A percentile compares a stretch with the other conserved stretches of the same genome.
Conservation (phyloP, 805 yeast species). For the Sugiyamaella chiloensis region DNA sequence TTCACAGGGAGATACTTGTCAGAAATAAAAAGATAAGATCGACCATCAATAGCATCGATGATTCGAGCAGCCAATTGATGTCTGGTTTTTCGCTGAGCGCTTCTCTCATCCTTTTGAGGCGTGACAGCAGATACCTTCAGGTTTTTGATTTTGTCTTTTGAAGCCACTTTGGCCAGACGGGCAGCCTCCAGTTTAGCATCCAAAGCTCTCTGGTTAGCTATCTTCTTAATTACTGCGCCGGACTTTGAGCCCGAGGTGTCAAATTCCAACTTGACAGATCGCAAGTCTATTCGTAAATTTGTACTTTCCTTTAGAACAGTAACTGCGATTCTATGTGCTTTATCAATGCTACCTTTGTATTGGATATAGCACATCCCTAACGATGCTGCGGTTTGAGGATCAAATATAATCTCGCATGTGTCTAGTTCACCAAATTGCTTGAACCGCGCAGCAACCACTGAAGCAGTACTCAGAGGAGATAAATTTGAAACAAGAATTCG, state of each 20-base stretch:
- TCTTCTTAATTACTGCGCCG: constrained; percentile 9
- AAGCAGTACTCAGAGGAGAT: constrained; percentile 35
- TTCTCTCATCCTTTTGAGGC: neutral
- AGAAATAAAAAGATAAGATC: constrained; percentile 28
- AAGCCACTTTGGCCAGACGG: constrained; percentile 8
- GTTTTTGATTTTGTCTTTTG: constrained; percentile 1
- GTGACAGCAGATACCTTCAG: neutral
- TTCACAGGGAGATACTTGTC: constrained; percentile 28
- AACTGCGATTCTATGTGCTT: constrained; percentile 46
- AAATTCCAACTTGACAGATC: constrained; percentile 37
- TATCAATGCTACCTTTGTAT: constrained; percentile 51
- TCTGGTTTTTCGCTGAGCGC: neutral
- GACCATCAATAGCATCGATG: constrained; percentile 16
- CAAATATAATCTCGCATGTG: constrained; percentile 56
- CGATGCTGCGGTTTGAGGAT: constrained; percentile 75
- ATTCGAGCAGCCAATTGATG: neutral
- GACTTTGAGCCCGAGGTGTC: constrained; percentile 35
- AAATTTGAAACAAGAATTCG: constrained; percentile 70
- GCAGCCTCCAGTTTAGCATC: constrained; percentile 7
- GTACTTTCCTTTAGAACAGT: constrained; percentile 41
- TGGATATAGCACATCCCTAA: constrained; percentile 65
- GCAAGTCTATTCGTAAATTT: constrained; percentile 51
- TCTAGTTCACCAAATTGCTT: constrained; percentile 61
- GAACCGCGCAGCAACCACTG: constrained; percentile 33
- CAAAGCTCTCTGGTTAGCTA: neutral